These are phyloP conservation scores for Xylaria sp. DNA, from an alignment of 2,329 filamentous ascomycete species.

Conservation along the genomic window DNA sequence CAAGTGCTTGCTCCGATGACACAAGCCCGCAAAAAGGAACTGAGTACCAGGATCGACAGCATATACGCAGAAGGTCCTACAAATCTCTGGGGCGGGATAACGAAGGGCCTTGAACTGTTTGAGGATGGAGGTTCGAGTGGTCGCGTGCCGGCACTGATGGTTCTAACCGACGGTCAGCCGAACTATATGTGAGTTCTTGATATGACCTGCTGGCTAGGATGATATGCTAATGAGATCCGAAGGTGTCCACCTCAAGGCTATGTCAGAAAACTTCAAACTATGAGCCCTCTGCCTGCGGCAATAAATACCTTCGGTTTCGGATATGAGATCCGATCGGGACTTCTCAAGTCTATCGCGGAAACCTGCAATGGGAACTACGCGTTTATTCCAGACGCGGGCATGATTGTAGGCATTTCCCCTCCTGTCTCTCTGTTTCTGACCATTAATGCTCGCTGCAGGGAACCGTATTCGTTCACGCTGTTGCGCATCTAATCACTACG, in stretches of 20 bases:
- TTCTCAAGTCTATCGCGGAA: slow-evolving; percentile 70
- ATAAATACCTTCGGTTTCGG: slow-evolving; percentile 67
- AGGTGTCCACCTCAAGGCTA: slow-evolving; percentile 64
- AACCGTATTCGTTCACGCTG: slow-evolving; percentile 70
- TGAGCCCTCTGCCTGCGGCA: slow-evolving; percentile 54
- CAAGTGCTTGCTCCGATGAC: slow-evolving; percentile 62
- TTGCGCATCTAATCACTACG: slow-evolving; percentile 69
- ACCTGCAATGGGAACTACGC: slow-evolving; percentile 66
- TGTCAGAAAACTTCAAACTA: slow-evolving; percentile 61
- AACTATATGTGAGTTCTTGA: slow-evolving; percentile 58
- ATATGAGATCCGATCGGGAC: slow-evolving; percentile 59
- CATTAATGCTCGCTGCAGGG: slow-evolving; percentile 49
- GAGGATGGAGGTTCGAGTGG: slow-evolving; percentile 44
- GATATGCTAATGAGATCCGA: slow-evolving; percentile 14
- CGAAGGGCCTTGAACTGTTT: slow-evolving; percentile 62
- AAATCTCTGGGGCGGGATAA: slow-evolving; percentile 68
- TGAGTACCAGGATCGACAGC: slow-evolving; percentile 55
- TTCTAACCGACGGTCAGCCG: slow-evolving; percentile 65
- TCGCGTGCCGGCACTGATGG: slow-evolving; percentile 61
- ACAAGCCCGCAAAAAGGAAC: slow-evolving; percentile 54
- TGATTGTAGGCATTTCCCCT: slow-evolving; percentile 58
- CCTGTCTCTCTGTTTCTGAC: not conserved
- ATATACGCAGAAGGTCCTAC: slow-evolving; percentile 56
- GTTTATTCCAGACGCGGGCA: slow-evolving; percentile 70
- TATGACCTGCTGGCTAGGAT: not conserved